Conservation (phyloP, 192 early-diverging fungal genomes). For the Coemansia sp. region DNA sequence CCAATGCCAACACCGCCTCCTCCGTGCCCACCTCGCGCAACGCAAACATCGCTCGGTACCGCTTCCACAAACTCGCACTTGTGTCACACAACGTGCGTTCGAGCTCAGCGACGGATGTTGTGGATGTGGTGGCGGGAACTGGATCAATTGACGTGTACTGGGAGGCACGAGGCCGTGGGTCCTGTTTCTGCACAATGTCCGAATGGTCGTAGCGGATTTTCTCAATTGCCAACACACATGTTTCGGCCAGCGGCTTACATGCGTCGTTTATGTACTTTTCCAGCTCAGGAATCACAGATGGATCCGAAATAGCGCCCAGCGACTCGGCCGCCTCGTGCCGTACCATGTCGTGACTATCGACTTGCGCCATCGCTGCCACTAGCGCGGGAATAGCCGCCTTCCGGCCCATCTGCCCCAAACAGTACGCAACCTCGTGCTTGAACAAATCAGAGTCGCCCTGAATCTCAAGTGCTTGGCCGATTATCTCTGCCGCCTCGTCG, state of each 20-base stretch:
- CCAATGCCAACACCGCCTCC: conserved; percentile 80
- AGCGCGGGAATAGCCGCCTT: conserved; percentile 72
- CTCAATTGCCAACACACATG: conserved; percentile 86
- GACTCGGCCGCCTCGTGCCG: conserved; percentile 98
- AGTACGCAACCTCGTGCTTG: conserved; percentile 96
- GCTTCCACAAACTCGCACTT: conserved; percentile 76
- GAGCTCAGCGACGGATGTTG: conserved; percentile 66
- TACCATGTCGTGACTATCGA: conserved; percentile 86
- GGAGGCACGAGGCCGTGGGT: conserved; percentile 32
- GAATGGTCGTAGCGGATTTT: conserved; percentile 79
- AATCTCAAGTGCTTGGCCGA: conserved; percentile 72
- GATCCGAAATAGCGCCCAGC: conserved; percentile 85
- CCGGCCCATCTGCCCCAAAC: conserved; percentile 93
- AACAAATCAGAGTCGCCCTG: conserved; percentile 82
- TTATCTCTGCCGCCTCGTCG: conserved; percentile 74
- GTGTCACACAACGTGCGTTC: conserved; percentile 65
- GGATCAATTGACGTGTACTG: conserved; percentile 86
- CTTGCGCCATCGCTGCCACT: conserved; percentile 63
- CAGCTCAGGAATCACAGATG: conserved; percentile 65
- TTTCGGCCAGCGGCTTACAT: conserved; percentile 75
- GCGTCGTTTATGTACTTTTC: conserved; percentile 74
- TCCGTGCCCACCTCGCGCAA: conserved; percentile 80
- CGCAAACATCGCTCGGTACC: conserved; percentile 95
- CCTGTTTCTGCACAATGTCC: conserved; percentile 17
- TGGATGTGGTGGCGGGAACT: conserved; percentile 72